A percentile compares a stretch with the other conserved stretches of the same genome.
These are phyloP conservation scores for Chalciporus sp. DNA, from an alignment of 1,284 basidiomycete genomes.

Conservation along the genomic window DNA sequence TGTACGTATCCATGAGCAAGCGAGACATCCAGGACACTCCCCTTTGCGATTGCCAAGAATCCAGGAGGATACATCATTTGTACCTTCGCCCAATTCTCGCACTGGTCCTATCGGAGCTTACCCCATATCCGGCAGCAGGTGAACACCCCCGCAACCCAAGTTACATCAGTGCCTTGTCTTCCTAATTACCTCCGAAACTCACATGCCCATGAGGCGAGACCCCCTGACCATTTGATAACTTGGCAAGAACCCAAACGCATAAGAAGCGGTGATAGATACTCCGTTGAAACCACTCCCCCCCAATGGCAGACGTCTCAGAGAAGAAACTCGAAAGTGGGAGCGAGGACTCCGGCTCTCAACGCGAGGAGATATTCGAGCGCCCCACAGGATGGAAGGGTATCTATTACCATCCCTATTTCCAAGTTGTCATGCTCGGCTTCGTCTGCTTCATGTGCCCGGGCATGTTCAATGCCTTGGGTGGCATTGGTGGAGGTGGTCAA, in stretches of 20 bases:
- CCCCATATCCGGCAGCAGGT: too few relatives aligned
- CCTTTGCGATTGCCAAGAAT: too few relatives aligned
- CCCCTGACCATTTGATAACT: constrained; percentile 3
- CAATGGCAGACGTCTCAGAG: constrained; percentile 24
- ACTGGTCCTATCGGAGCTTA: too few relatives aligned
- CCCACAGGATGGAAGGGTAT: constrained; percentile 34
- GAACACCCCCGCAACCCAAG: too few relatives aligned
- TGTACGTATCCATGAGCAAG: too few relatives aligned
- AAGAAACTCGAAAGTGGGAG: constrained; percentile 24
- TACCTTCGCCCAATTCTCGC: too few relatives aligned
- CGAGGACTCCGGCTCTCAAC: constrained; percentile 26
- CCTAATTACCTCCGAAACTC: constrained; percentile 12
- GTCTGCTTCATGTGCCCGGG: constrained; percentile 45
- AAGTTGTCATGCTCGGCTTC: constrained; percentile 42
- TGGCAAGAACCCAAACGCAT: background rate
- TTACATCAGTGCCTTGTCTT: background rate
- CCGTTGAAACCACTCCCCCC: background rate
- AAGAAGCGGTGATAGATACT: background rate
- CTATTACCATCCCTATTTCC: constrained; percentile 41
- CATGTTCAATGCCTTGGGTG: constrained; percentile 40
- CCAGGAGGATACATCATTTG: too few relatives aligned
- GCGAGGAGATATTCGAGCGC: constrained; percentile 27
- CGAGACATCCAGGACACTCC: too few relatives aligned
- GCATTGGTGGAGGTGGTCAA: constrained; percentile 73
- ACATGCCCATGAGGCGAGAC: constrained; percentile 11